Conservation (phyloP, 768 basidiomycete species). For the Tulasnella calospora region DNA sequence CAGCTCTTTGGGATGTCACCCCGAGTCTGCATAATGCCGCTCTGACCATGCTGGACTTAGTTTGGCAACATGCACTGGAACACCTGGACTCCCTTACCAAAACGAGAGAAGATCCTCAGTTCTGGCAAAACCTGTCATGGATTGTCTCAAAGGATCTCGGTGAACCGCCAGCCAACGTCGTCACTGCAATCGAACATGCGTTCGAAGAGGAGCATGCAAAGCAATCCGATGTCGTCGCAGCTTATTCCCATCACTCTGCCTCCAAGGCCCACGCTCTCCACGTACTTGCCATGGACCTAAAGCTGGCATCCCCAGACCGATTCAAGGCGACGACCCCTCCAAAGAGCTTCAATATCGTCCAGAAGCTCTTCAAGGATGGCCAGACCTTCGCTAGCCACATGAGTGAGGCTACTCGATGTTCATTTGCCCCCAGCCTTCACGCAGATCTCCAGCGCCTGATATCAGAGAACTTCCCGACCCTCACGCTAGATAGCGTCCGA, state of each 20-base stretch:
- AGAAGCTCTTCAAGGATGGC: conserved; percentile 29
- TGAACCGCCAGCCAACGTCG: conserved; percentile 63
- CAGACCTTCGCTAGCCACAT: conserved; percentile 49
- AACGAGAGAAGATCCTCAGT: conserved; percentile 51
- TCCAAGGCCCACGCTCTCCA: conserved; percentile 71
- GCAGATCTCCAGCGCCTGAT: conserved; percentile 53
- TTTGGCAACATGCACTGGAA: conserved; percentile 77
- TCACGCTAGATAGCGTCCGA: conserved; percentile 62
- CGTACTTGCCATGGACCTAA: conserved; percentile 60
- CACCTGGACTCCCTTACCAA: conserved; percentile 56
- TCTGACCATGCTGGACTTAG: conserved; percentile 66
- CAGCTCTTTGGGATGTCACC: conserved; percentile 68
- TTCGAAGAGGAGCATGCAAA: conserved; percentile 36
- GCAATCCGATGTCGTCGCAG: conserved; percentile 56
- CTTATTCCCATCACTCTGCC: conserved; percentile 62
- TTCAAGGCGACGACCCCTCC: conserved; percentile 28
- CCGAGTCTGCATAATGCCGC: conserved; percentile 70
- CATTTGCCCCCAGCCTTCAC: conserved; percentile 69
- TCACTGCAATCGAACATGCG: conserved; percentile 33
- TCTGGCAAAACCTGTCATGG: conserved; percentile 66
- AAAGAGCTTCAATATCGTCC: conserved; percentile 25
- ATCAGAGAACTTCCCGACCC: conserved; percentile 49
- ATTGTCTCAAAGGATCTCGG: conserved; percentile 67
- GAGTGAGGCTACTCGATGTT: conserved; percentile 61
- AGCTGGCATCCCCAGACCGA: conserved; percentile 31